phyloP scores from a whole-genome alignment of 495 filamentous ascomycete species.

The Tuber microsphaerosporum region DNA sequence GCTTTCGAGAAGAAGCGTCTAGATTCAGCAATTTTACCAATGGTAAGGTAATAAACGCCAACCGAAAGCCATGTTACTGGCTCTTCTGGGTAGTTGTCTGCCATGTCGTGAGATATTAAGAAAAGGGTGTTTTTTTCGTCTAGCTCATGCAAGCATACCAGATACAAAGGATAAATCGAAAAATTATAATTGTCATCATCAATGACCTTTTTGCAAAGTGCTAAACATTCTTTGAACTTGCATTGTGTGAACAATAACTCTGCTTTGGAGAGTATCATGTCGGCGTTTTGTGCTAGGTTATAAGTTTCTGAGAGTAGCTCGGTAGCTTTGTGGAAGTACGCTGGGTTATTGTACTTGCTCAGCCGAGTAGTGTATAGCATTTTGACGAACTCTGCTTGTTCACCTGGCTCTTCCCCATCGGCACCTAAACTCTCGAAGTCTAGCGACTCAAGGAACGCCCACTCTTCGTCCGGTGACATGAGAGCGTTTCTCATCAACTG shows the following conservation, averaged over 20 bases:
- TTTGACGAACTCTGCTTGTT: slow-evolving; percentile 72
- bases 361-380: slow-evolving; percentile 96
- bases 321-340: slow-evolving; percentile 72
- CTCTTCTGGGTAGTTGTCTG: slow-evolving; percentile 84
- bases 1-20: slow-evolving; percentile 95
- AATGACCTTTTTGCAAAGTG: slow-evolving; percentile 75
- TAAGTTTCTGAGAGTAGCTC: slow-evolving; percentile 91
- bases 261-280: slow-evolving; percentile 85
- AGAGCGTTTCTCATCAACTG: slow-evolving; percentile 95
- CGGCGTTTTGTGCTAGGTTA: slow-evolving; percentile 76
- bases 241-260: slow-evolving; percentile 93
- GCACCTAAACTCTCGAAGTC: slow-evolving; percentile 80
- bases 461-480: slow-evolving; percentile 96
- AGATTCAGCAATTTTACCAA: slow-evolving; percentile 82
- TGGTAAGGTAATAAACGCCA: slow-evolving; percentile 88
- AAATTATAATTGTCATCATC: slow-evolving; percentile 80
- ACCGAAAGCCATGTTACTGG: slow-evolving; percentile 88
- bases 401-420: slow-evolving; percentile 31
- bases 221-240: slow-evolving; percentile 76
- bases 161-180: slow-evolving; percentile 76
- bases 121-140: slow-evolving; percentile 79
- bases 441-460: slow-evolving; percentile 81
- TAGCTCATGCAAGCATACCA: slow-evolving; percentile 87
- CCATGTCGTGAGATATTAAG: slow-evolving; percentile 86
- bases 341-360: slow-evolving; percentile 88